Evolutionary conservation across 306 rosid species (phyloP).

Genomic region (Trifolium subterraneum): DNA sequence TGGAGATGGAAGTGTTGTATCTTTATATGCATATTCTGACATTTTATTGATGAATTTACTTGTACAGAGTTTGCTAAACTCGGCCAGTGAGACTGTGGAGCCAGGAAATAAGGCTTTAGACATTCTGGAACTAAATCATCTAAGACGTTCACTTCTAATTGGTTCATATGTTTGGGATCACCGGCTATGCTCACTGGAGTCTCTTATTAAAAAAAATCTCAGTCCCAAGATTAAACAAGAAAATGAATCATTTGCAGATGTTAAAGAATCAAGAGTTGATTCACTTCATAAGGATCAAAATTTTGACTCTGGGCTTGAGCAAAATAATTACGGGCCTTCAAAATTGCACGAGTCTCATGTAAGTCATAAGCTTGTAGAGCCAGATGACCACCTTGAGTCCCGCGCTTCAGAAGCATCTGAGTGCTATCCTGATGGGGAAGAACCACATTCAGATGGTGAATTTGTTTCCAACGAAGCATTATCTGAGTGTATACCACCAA

Average conservation of each 20-base stretch:
- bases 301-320: constrained; percentile 44
- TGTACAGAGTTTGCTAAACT: constrained; percentile 64
- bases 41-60: constrained; percentile 17
- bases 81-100: constrained; percentile 53
- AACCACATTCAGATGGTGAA: constrained; percentile 59
- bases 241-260: constrained; percentile 45
- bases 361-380: constrained; percentile 43
- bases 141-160: constrained; percentile 83
- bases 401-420: constrained; percentile 46
- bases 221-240: constrained; percentile 51
- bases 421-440: constrained; percentile 47
- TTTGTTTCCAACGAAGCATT: constrained; percentile 29
- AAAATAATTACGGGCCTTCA: constrained; percentile 45
- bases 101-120: constrained; percentile 58
- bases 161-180: constrained; percentile 91
- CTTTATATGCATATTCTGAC: constrained; percentile 6
- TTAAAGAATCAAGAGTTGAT: constrained; percentile 51
- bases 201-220: constrained; percentile 58
- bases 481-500: constrained; percentile 44
- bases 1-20: constrained; percentile 26
- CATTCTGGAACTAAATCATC: constrained; percentile 76
- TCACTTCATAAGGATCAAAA: constrained; percentile 51
- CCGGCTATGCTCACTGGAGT: constrained; percentile 66
- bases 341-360: constrained; percentile 50
- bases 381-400: constrained; percentile 48